Base-by-base conservation (phyloP, 208 protist genomes). In the Histomonas meleagridis region DNA sequence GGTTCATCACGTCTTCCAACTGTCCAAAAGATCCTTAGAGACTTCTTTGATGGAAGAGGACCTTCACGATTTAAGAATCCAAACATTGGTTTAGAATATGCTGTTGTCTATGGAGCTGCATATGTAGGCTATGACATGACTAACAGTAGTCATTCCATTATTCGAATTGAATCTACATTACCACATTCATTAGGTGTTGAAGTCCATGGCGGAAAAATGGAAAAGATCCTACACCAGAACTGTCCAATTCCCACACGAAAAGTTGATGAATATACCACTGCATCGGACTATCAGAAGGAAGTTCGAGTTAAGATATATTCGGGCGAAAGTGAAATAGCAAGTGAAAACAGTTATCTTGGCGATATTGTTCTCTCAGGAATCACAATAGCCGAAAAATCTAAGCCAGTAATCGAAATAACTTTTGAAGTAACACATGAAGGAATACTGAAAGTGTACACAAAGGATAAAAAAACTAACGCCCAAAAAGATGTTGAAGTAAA, bases 261-360 rank as follows among this genome's bases (percentile, higher is more conserved):
- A 91, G 95, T 79, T 32, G 95, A 98, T 93, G 95, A 94, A 32
- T 98, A 98, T 95, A 96, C 97, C 0, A 98, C 97, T 26, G 96
- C 96, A 93, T 90, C 97, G 91, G 97, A 99, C 94, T 98, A 99
- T 95, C 98, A 99, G 95, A 93, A 95, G 28, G 97, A 96, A 86
- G 98, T 99, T 70, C 94, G 98, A 81, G 98, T 99, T 92, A 96
- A 98, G 94, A 97, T 99, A 28, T 99, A 96, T 94, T 98, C 99
- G 94, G 98, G 98, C 91, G 98, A 99, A 95, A 97, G 98, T 43
- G 92, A 95, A 26, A 95, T 97, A 93, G 99, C 98, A 76, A 95
- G 96, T 91, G 96, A 99, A 95, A 99, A 99, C 97, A 98, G 99
- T 94, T 94, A 97, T 16, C 96, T 99, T 26, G 98, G 98, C 91